Conservation (phyloP, 306 rosid genomes). For the Pyrus communis region DNA sequence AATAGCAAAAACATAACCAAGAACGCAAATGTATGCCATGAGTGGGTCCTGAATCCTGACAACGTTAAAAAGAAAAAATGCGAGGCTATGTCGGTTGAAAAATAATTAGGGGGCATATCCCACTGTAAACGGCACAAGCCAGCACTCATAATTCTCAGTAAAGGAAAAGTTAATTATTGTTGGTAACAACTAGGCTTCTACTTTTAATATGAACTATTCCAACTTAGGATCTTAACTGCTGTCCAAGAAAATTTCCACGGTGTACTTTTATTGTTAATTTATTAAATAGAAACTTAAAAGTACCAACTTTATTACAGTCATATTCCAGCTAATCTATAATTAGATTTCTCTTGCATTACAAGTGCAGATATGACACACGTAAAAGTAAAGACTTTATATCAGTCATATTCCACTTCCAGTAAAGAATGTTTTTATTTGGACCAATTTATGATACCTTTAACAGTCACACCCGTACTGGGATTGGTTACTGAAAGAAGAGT, state of each 20-base stretch:
- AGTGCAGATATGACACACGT: neutral
- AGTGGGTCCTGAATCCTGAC: neutral
- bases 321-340: neutral
- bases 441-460: neutral
- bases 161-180: neutral
- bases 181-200: neutral
- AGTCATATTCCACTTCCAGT: neutral
- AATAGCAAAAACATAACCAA: neutral
- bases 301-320: neutral
- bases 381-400: neutral
- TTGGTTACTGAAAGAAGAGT: neutral
- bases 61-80: neutral
- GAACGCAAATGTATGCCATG: neutral
- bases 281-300: too few species aligned
- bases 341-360: neutral
- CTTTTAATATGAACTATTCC: neutral
- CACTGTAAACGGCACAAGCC: neutral
- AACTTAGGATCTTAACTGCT: neutral
- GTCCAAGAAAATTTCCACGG: neutral
- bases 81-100: neutral
- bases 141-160: neutral
- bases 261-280: too few species aligned
- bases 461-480: neutral
- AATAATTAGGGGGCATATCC: too few species aligned
- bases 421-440: neutral